A percentile compares a stretch with the other conserved stretches of the same genome.
Evolutionary conservation across 495 filamentous ascomycete genomes (phyloP).

Genomic region (Daldinia concentrica): DNA sequence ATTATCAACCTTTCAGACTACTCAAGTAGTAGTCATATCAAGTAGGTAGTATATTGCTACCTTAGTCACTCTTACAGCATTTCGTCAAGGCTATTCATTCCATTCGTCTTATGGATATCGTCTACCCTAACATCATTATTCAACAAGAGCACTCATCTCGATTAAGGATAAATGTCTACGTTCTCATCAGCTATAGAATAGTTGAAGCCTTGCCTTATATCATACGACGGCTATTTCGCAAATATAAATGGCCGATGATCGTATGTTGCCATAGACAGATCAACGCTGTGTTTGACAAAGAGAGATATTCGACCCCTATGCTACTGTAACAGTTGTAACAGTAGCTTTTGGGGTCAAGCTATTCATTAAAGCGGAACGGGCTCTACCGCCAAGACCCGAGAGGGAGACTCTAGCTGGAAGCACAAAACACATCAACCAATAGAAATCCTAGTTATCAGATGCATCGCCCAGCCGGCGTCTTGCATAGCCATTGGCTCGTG

Average conservation of each 20-base stretch:
- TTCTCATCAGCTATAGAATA: neutral
- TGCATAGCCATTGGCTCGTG: conserved; percentile 28
- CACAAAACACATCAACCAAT: conserved; percentile 30
- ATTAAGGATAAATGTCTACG: neutral
- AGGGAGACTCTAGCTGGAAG: conserved; percentile 21
- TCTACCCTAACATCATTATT: neutral
- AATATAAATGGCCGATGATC: conserved; percentile 21
- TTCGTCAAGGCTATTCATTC: too few relatives aligned
- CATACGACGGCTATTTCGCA: conserved; percentile 10
- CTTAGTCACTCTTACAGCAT: too few relatives aligned
- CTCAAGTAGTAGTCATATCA: too few relatives aligned
- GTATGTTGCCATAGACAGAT: conserved; percentile 16
- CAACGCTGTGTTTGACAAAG: conserved; percentile 13
- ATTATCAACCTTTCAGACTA: neutral
- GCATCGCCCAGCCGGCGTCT: conserved; percentile 34
- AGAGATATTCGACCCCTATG: conserved; percentile 20
- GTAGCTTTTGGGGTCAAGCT: conserved; percentile 19
- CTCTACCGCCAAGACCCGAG: conserved; percentile 33
- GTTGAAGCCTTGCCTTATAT: neutral
- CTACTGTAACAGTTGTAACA: neutral
- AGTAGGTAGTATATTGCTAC: too few relatives aligned
- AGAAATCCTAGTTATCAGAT: conserved; percentile 12
- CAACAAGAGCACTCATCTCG: neutral
- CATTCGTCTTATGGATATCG: neutral
- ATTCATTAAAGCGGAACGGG: conserved; percentile 28